Evolutionary conservation across 495 filamentous ascomycete genomes (phyloP).

Genomic region (Annulohypoxylon stygium): DNA sequence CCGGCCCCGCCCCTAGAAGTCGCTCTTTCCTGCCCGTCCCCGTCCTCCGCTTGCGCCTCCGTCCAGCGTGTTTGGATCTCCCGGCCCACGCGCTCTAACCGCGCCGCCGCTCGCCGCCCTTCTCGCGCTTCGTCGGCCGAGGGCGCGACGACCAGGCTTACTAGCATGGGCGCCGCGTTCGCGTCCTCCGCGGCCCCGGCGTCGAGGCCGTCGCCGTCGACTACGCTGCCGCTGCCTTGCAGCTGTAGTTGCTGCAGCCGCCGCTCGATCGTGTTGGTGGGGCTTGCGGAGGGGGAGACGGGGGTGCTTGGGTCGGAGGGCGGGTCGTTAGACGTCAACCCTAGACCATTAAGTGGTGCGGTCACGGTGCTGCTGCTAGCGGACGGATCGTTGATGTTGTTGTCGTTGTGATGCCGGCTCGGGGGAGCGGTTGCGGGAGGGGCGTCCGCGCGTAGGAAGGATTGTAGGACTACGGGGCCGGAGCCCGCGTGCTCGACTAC

Average conservation of each 20-base stretch:
- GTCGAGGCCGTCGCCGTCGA: constrained; percentile 10
- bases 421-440: constrained; percentile 2
- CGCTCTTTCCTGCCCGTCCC: neutral
- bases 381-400: too few relatives aligned
- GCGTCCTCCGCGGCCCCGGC: constrained; percentile 27
- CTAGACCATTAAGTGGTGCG: neutral
- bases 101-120: constrained; percentile 50
- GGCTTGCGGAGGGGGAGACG: constrained; percentile 1
- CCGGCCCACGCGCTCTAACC: constrained; percentile 55
- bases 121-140: constrained; percentile 47
- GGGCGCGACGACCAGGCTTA: constrained; percentile 52
- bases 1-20: constrained; percentile 12
- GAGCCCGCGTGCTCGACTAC: constrained; percentile 55
- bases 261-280: constrained; percentile 19
- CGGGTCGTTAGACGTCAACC: neutral
- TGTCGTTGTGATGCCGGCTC: neutral
- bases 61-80: constrained; percentile 52
- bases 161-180: constrained; percentile 49
- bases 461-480: constrained; percentile 56
- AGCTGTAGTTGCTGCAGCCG: constrained; percentile 40
- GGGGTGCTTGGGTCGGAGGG: neutral
- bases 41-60: constrained; percentile 19
- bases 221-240: constrained; percentile 16
- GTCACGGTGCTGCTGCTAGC: neutral
- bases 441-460: constrained; percentile 48